A percentile compares a stretch with the other conserved stretches of the same genome.
phyloP scores from a whole-genome alignment of 352 stramenopile species.

The Phytophthora sojae region DNA sequence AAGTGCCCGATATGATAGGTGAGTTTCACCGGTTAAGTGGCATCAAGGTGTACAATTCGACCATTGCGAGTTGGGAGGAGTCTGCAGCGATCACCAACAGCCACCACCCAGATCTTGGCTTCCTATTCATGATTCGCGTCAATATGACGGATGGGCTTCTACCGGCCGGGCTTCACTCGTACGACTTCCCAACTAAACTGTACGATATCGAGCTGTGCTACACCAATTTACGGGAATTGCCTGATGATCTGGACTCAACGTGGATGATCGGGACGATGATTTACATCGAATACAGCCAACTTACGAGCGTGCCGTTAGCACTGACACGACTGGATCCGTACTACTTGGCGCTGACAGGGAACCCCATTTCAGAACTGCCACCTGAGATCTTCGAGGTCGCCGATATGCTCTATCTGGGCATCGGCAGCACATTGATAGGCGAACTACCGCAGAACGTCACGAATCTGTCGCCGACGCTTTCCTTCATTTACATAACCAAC shows the following conservation, averaged over 20 bases:
- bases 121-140: constrained; percentile 38
- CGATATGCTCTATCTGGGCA: constrained; percentile 22
- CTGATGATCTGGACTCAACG: constrained; percentile 37
- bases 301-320: constrained; percentile 15
- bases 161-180: constrained; percentile 32
- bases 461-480: constrained; percentile 17
- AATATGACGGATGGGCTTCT: constrained; percentile 39
- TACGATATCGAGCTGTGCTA: constrained; percentile 44
- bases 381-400: constrained; percentile 31
- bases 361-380: constrained; percentile 26
- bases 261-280: constrained; percentile 38
- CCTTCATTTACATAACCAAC: constrained; percentile 28
- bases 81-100: constrained; percentile 28
- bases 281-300: constrained; percentile 33
- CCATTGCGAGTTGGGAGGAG: constrained; percentile 20
- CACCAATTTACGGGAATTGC: constrained; percentile 38
- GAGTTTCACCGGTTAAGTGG: constrained; percentile 29
- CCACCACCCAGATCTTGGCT: constrained; percentile 27
- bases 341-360: constrained; percentile 35
- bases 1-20: constrained; percentile 25
- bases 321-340: constrained; percentile 16
- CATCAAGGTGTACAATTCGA: constrained; percentile 50
- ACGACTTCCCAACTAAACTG: constrained; percentile 33
- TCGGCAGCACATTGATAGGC: constrained; percentile 21
- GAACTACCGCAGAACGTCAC: constrained; percentile 26